Percentiles rank a stretch among this genome's conserved stretches.
These are phyloP conservation scores for Trametes meyenii DNA, from an alignment of 768 basidiomycete genomes.

Conservation along the genomic window DNA sequence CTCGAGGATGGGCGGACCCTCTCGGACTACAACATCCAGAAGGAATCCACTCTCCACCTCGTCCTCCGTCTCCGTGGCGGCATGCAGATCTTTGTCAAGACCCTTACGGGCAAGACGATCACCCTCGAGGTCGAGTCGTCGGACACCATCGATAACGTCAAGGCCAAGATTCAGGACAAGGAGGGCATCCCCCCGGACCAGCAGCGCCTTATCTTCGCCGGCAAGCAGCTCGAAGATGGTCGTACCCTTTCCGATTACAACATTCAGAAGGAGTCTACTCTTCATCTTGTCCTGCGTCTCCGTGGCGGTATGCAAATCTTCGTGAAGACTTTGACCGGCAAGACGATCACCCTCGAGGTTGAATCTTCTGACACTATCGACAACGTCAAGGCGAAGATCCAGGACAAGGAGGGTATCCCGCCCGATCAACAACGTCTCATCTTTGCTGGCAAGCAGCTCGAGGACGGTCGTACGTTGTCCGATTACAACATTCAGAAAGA, in stretches of 20 bases:
- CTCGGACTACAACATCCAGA: slow-evolving; percentile 97
- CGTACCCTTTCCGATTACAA: slow-evolving; percentile 89
- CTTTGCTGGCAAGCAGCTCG: slow-evolving; percentile 91
- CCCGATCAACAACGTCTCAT: slow-evolving; percentile 91
- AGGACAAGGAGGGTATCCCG: slow-evolving; percentile 89
- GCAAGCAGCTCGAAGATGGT: slow-evolving; percentile 94
- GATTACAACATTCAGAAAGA: slow-evolving; percentile 94
- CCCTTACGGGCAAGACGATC: slow-evolving; percentile 87
- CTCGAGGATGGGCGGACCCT: slow-evolving; percentile 81
- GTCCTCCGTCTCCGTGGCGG: slow-evolving; percentile 70
- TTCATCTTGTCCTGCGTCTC: slow-evolving; percentile 89
- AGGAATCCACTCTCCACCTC: slow-evolving; percentile 97
- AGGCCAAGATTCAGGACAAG: slow-evolving; percentile 86
- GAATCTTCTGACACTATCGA: slow-evolving; percentile 88
- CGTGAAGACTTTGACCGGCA: slow-evolving; percentile 82
- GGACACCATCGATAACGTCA: slow-evolving; percentile 77
- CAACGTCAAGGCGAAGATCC: slow-evolving; percentile 90
- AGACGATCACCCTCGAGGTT: slow-evolving; percentile 91
- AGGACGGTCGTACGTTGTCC: slow-evolving; percentile 87
- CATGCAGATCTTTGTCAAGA: slow-evolving; percentile 91
- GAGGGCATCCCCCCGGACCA: slow-evolving; percentile 89
- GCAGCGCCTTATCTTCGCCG: slow-evolving; percentile 95
- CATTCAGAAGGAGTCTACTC: slow-evolving; percentile 95
- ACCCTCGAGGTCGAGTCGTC: slow-evolving; percentile 85
- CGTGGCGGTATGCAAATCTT: slow-evolving; percentile 90